Evolutionary conservation across 2,329 filamentous ascomycete species (phyloP), one percentile per base, ranked within the genome.

Genomic region (Rutstroemia sp.): DNA sequence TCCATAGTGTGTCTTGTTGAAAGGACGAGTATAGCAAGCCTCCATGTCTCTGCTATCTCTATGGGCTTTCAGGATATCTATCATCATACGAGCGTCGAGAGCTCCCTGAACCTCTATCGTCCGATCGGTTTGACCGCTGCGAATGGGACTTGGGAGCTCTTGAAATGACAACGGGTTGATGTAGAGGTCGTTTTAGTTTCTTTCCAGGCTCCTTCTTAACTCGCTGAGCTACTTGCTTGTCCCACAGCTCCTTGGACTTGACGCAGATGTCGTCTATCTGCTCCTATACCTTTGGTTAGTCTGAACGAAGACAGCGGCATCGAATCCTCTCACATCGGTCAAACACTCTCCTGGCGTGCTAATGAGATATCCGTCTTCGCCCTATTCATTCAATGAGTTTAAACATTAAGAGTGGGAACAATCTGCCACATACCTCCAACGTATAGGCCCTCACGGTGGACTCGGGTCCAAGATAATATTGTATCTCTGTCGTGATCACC

Each of bases 211-310:
- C 73, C 54, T 75, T 65, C 51, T 67, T 73, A 14, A 65, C 51
- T 60, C 75, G 75, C 42, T 78, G 78, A 14, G 77, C 78, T 16
- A 76, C 77, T 67, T 82, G 78, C 61, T 71, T 76, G 60, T 82
- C 78, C 79, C 79, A 83, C 59, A 80, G 71, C 54, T 81, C 77
- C 59, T 75, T 79, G 38, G 80, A 82, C 67, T 82, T 82, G 59
- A 73, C 69, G 68, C 80, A 83, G 55, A 83, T 81, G 63, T 83
- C 80, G 64, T 83, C 79, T 61, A 83, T 83, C 73, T 83, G 80
- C 70, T 82, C 80, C 80, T 83, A 64, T 54, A 56, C 42, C 56
- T 49, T 48, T 54, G 39, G 57, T 56, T 57, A 63, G 57, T 50
- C 50, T 46, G 41, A 27, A 47, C 45, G 25, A n/a, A 25, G 8